These are phyloP conservation scores for Torulaspora gathmanii DNA, from an alignment of 805 yeast species.

Conservation along the genomic window DNA sequence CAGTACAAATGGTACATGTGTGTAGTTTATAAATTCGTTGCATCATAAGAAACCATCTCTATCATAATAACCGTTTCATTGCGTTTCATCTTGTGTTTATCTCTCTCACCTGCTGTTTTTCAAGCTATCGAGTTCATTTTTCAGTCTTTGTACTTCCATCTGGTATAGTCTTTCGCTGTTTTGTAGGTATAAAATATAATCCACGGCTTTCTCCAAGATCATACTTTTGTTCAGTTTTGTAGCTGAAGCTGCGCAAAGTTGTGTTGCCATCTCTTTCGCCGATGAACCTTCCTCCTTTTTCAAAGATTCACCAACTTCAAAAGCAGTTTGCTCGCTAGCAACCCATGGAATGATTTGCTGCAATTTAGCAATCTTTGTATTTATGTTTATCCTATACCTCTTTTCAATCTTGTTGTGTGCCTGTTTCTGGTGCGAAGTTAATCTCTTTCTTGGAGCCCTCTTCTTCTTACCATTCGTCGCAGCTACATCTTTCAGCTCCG, in stretches of 20 bases:
- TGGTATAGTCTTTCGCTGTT: conserved; percentile 41
- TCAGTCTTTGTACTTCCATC: conserved; percentile 33
- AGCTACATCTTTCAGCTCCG: conserved; percentile 3
- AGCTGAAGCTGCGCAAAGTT: conserved; percentile 12
- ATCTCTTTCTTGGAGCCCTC: conserved; percentile 51
- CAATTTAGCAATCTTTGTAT: conserved; percentile 63
- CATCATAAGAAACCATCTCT: conserved; percentile 9
- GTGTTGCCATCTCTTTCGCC: conserved; percentile 2
- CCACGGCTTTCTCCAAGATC: conserved; percentile 65
- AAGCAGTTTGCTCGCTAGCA: conserved; percentile 56
- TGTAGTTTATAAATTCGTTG: conserved; percentile 5
- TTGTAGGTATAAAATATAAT: conserved; percentile 52
- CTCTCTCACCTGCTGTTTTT: conserved; percentile 3
- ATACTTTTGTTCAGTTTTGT: conserved; percentile 58
- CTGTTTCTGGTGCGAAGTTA: conserved; percentile 56
- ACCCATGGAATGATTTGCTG: conserved; percentile 68
- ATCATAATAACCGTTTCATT: conserved; percentile 8
- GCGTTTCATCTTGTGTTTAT: not conserved
- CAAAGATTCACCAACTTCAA: conserved; percentile 39
- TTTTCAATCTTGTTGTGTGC: conserved; percentile 73
- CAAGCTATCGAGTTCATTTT: conserved; percentile 28
- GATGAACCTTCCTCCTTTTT: conserved; percentile 5
- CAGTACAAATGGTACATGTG: conserved; percentile 7
- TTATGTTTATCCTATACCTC: conserved; percentile 65
- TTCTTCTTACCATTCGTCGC: conserved; percentile 33